Base-by-base conservation (phyloP, 106 monocot genomes). In the Dendrobium officinale region DNA sequence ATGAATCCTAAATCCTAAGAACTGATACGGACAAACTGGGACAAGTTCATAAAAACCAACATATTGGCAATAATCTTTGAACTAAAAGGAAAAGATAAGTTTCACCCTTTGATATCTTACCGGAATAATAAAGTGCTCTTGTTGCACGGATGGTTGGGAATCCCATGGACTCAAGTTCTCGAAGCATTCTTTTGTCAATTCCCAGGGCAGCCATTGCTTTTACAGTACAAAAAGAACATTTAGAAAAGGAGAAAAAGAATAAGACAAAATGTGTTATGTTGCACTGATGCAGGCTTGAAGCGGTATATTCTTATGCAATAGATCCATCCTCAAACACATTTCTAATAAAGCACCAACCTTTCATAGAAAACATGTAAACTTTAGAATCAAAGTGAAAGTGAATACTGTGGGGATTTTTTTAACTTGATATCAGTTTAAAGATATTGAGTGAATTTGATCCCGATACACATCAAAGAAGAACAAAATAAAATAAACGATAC, bases 61-160 rank as follows among this genome's bases (percentile, higher is more conserved):
- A 68, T 68, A 27, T 37, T 37, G n/a, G 33, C 15, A 37, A 31
- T 19, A 20, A 66, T 73, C 40, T 17, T 41, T 73, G n/a, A 31
- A 37, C 4, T 42, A 20, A 80, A 5, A 78, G 40, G 78, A 78
- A 31, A 78, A 49, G 37, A 31, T 1, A 22, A 45, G 6, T 37
- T 13, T 29, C 16, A 20, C 19, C 7, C 18, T 76, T 73, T 27
- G 26, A 22, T 44, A 79, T 68, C 77, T 84, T 59, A 95, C 95
- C 92, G 72, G 90, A 92, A 67, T 64, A 90, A 86, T 92, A 84
- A 76, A 95, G 90, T 75, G 92, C 92, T 80, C 95, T 85, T 31
- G 87, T 95, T 49, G 95, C 92, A 45, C 87, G 88, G 61, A 80
- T 77, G 55, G 84, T 77, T 79, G 88, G 87, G 85, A 95, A 95